These are phyloP conservation scores for Fraxinus nigra DNA, from an alignment of 305 asterid genomes.

Conservation along the genomic window DNA sequence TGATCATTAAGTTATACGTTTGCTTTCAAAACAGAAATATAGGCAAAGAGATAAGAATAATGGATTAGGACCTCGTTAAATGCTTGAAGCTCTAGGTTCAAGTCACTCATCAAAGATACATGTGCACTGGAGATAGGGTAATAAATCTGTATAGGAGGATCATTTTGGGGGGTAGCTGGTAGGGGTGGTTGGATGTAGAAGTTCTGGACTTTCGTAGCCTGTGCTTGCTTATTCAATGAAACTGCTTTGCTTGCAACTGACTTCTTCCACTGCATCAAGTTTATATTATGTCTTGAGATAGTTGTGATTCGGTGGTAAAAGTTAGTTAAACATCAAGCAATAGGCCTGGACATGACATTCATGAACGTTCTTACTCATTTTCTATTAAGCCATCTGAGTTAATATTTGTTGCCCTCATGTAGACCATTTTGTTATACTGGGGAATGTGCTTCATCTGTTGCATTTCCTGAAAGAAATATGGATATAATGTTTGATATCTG, in stretches of 20 bases:
- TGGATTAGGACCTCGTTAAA: not conserved
- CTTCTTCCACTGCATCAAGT: not conserved
- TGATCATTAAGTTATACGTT: not conserved
- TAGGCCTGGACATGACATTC: not conserved
- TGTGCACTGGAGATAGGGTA: not conserved
- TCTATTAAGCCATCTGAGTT: not conserved
- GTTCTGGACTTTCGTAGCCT: not conserved
- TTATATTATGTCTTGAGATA: not conserved
- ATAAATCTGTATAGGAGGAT: not conserved
- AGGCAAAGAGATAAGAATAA: not conserved
- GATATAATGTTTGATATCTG: not conserved
- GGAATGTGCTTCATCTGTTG: conserved; percentile 4
- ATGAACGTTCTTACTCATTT: not conserved
- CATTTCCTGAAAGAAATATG: not conserved
- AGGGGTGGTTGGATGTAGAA: not conserved
- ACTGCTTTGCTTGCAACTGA: not conserved
- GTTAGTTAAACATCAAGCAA: not conserved
- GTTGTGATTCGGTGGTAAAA: not conserved
- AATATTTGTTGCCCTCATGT: not conserved
- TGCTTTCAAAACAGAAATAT: not conserved
- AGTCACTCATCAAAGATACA: not conserved
- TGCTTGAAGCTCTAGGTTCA: not conserved
- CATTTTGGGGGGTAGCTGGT: not conserved
- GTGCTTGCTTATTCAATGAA: not conserved
- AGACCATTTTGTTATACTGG: conserved; percentile 1